These are phyloP conservation scores for Xylaria sp. DNA, from an alignment of 2,329 filamentous ascomycete species.

Conservation along the genomic window DNA sequence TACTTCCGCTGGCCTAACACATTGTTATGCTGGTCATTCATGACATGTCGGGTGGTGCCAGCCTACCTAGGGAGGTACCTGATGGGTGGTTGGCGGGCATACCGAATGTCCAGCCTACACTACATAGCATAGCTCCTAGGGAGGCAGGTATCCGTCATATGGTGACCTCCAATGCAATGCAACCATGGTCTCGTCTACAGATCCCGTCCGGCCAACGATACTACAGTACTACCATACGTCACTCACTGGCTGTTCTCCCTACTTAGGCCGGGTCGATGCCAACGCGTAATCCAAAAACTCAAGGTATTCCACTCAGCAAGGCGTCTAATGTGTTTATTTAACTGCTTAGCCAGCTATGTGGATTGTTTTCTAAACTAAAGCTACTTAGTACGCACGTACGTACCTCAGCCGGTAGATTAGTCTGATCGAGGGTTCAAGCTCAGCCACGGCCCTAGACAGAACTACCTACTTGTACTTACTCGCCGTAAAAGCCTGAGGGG, in stretches of 20 bases:
- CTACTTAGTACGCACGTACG: neutral
- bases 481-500: neutral
- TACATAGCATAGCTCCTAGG: neutral
- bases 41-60: neutral
- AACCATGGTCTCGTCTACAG: neutral
- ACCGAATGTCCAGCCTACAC: neutral
- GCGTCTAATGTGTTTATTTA: neutral
- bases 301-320: too few relatives aligned
- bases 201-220: neutral
- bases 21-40: neutral
- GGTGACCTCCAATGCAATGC: neutral
- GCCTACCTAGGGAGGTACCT: too few relatives aligned
- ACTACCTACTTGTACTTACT: neutral
- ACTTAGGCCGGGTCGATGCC: neutral
- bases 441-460: slow-evolving; percentile 2
- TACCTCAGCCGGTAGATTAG: neutral
- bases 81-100: neutral
- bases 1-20: neutral
- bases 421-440: slow-evolving; percentile 5
- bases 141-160: too few relatives aligned
- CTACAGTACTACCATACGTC: slow-evolving; percentile 3
- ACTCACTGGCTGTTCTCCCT: neutral
- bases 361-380: neutral
- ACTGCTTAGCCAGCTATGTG: neutral
- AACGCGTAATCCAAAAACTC: too few relatives aligned